phyloP scores from a whole-genome alignment of 83 land plant genomes.

The Picea abies region DNA sequence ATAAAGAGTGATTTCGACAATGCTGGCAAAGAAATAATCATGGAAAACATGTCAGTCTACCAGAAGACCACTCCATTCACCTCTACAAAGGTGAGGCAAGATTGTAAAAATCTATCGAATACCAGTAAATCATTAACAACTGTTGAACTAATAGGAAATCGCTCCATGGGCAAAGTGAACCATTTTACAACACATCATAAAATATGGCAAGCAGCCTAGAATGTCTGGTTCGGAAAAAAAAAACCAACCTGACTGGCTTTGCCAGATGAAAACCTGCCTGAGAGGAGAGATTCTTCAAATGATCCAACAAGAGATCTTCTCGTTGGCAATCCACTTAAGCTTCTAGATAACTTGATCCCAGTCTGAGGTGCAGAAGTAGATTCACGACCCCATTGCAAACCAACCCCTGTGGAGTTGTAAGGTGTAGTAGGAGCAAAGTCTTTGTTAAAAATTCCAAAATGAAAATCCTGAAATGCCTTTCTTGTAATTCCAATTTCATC shows the following conservation, averaged over 20 bases:
- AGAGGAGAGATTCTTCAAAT: constrained; percentile 95
- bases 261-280: constrained; percentile 86
- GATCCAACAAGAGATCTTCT: constrained; percentile 95
- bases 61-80: neutral
- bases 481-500: constrained; percentile 22
- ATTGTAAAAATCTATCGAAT: too few species aligned
- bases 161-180: neutral
- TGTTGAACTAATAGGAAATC: neutral
- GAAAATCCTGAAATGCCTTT: constrained; percentile 32
- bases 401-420: constrained; percentile 23
- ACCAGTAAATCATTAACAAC: neutral
- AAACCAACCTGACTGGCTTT: constrained; percentile 69
- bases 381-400: constrained; percentile 25
- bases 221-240: neutral
- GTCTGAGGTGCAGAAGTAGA: constrained; percentile 29
- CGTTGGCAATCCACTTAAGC: constrained; percentile 45
- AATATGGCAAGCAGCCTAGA: constrained; percentile 2
- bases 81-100: neutral
- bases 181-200: neutral
- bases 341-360: constrained; percentile 36
- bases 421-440: constrained; percentile 26
- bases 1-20: neutral
- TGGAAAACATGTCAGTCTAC: neutral
- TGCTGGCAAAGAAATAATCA: neutral
- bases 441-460: constrained; percentile 18